phyloP scores from a whole-genome alignment of 1,284 basidiomycete species.

The Boletus nobilissimus region DNA sequence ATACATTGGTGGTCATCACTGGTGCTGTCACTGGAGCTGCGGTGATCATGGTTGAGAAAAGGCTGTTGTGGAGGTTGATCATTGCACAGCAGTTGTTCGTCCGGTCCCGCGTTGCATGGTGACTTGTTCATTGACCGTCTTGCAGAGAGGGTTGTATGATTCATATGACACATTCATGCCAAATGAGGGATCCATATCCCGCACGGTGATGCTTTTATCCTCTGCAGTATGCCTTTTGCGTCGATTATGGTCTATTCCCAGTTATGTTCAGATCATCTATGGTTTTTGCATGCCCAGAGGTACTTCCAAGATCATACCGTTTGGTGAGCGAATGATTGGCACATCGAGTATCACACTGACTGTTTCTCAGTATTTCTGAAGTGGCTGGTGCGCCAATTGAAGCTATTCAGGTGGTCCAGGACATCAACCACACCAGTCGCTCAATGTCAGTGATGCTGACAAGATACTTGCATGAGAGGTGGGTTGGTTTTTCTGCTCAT shows the following conservation, averaged over 20 bases:
- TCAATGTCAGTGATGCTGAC: conserved; percentile 68
- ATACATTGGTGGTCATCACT: conserved; percentile 82
- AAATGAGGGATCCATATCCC: too few species aligned
- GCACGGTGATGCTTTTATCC: too few species aligned
- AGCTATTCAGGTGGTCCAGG: conserved; percentile 70
- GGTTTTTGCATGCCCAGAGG: conserved; percentile 86
- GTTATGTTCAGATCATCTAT: conserved; percentile 85
- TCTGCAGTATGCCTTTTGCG: too few species aligned
- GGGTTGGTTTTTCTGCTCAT: conserved; percentile 36
- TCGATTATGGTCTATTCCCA: too few species aligned
- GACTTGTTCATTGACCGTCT: conserved; percentile 16
- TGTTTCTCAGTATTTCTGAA: conserved; percentile 58
- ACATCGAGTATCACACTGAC: neutral
- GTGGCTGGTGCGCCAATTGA: conserved; percentile 74
- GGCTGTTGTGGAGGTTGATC: conserved; percentile 66
- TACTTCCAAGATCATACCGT: conserved; percentile 78
- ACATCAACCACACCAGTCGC: conserved; percentile 67
- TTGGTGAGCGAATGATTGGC: conserved; percentile 63
- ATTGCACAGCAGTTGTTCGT: conserved; percentile 95
- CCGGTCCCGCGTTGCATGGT: conserved; percentile 54
- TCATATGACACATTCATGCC: conserved; percentile 75
- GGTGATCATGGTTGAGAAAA: conserved; percentile 87
- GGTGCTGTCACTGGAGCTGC: conserved; percentile 85
- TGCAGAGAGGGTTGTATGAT: conserved; percentile 80
- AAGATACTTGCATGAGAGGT: conserved; percentile 62